phyloP scores from a whole-genome alignment of 129 eudicot genomes.

The Centella asiatica region DNA sequence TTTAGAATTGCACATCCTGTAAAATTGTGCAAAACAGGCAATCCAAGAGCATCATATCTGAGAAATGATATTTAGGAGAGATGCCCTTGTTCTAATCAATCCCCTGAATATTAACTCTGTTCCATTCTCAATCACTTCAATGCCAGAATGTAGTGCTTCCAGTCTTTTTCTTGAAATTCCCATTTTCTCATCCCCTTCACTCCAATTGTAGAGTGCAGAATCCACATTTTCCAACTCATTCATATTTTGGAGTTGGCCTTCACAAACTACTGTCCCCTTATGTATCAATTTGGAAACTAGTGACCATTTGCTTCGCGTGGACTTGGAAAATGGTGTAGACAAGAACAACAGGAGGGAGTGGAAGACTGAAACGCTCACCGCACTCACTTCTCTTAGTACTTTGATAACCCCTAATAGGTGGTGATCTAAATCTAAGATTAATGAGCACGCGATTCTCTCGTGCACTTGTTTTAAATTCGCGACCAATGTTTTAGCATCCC shows the following conservation, averaged over 20 bases:
- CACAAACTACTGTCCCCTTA: conserved; percentile 4
- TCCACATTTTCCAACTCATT: conserved; percentile 16
- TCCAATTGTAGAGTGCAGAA: conserved; percentile 4
- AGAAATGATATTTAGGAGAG: conserved; percentile 27
- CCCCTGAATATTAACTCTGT: conserved; percentile 19
- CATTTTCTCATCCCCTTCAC: neutral
- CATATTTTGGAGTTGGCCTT: conserved; percentile 10
- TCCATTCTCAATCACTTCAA: conserved; percentile 21
- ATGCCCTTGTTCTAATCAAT: conserved; percentile 26
- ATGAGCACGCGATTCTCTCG: neutral
- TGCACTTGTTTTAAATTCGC: conserved; percentile 10
- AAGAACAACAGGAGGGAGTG: conserved; percentile 20
- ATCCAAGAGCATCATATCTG: too few species aligned
- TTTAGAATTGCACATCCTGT: too few species aligned
- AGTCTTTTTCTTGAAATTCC: neutral
- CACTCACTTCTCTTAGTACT: conserved; percentile 20
- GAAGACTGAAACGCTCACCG: conserved; percentile 13
- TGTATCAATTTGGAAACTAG: conserved; percentile 23
- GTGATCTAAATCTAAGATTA: conserved; percentile 7
- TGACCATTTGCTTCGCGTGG: conserved; percentile 20
- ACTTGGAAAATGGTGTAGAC: conserved; percentile 15
- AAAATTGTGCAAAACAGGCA: too few species aligned
- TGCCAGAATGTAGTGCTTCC: neutral
- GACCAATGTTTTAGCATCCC: conserved; percentile 9
- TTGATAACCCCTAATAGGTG: conserved; percentile 17